A percentile compares a stretch with the other conserved stretches of the same genome.
Evolutionary conservation across 257 asterid genomes (phyloP).

Genomic region (Jasminum sambac): DNA sequence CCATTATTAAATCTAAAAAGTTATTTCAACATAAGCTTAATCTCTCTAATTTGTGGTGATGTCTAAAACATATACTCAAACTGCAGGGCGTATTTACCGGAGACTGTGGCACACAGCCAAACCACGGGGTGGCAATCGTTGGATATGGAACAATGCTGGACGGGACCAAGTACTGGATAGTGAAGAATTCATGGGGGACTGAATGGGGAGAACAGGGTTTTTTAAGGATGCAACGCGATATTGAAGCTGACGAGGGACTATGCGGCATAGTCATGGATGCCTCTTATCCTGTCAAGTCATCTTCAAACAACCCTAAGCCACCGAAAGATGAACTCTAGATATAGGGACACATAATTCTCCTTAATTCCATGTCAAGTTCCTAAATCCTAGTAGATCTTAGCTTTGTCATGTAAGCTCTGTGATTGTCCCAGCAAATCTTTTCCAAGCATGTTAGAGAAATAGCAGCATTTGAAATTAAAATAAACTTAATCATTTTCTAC

Average conservation of each 20-base stretch:
- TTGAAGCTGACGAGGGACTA: conserved; percentile 46
- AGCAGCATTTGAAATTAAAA: neutral
- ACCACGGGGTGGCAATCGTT: conserved; percentile 74
- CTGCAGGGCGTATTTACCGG: conserved; percentile 69
- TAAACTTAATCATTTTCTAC: neutral
- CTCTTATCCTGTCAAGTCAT: conserved; percentile 64
- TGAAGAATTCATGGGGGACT: conserved; percentile 76
- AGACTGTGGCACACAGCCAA: conserved; percentile 63
- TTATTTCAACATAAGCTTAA: no score
- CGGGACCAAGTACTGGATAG: conserved; percentile 72
- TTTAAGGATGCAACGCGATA: conserved; percentile 55
- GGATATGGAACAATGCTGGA: conserved; percentile 62
- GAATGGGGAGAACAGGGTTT: conserved; percentile 80
- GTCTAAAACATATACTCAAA: neutral
- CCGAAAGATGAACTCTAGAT: conserved; percentile 62
- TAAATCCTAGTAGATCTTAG: neutral
- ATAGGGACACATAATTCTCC: conserved; percentile 1
- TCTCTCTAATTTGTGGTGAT: neutral
- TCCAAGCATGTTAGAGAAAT: neutral
- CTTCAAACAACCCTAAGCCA: conserved; percentile 48
- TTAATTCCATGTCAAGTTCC: neutral
- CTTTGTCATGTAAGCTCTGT: neutral
- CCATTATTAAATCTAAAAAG: no score
- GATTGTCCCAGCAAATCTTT: neutral
- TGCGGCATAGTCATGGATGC: conserved; percentile 82